These are phyloP conservation scores for Vitis cinerea DNA, from an alignment of 164 flowering plant species.

Conservation along the genomic window DNA sequence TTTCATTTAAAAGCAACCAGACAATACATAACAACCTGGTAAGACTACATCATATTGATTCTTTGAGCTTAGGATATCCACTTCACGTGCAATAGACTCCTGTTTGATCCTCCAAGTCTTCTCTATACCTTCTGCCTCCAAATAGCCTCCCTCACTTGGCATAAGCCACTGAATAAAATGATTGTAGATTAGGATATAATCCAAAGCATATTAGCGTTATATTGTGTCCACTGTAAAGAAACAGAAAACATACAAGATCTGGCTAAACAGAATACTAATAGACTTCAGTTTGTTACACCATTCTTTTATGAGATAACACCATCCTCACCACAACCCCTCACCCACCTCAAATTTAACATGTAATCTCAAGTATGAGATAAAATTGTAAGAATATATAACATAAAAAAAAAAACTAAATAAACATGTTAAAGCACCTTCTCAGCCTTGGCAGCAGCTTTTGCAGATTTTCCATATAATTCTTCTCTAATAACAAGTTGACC, in stretches of 20 bases:
- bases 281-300: not conserved
- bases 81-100: conserved; percentile 65
- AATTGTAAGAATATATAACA: not conserved
- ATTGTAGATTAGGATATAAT: not conserved
- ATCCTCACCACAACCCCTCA: not conserved
- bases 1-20: not conserved
- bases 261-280: not conserved
- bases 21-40: conserved; percentile 55
- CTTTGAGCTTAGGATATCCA: conserved; percentile 68
- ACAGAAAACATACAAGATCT: not conserved
- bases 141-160: conserved; percentile 79
- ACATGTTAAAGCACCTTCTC: conserved; percentile 61
- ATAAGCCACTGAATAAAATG: conserved; percentile 76
- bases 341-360: too few relatives aligned
- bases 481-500: conserved; percentile 79
- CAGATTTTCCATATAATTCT: conserved; percentile 70
- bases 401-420: not conserved
- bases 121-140: conserved; percentile 90
- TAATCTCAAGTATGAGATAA: too few relatives aligned
- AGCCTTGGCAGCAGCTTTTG: conserved; percentile 76
- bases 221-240: too few relatives aligned
- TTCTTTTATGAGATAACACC: not conserved
- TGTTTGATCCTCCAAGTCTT: conserved; percentile 85
- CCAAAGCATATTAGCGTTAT: too few relatives aligned
- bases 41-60: conserved; percentile 82